Conservation (phyloP, 768 basidiomycete species). For the Xanthoconium purpureum region DNA sequence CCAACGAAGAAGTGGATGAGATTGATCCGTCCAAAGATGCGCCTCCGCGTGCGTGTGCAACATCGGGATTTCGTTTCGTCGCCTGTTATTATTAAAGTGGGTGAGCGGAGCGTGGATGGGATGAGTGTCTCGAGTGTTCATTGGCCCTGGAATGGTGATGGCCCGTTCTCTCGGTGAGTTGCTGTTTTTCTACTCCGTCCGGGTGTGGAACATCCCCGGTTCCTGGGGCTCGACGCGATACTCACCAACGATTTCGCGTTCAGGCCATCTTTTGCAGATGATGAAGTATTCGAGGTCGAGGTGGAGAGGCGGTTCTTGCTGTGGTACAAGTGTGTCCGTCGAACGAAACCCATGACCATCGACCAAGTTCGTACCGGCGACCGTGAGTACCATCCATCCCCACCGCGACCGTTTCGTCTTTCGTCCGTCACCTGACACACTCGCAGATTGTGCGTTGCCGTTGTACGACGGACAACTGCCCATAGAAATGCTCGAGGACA, state of each 20-base stretch:
- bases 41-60: slow-evolving; percentile 17
- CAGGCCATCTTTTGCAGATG: slow-evolving; percentile 16
- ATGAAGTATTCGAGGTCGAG: slow-evolving; percentile 17
- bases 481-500: slow-evolving; percentile 13
- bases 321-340: slow-evolving; percentile 26
- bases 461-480: slow-evolving; percentile 16
- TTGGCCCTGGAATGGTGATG: slow-evolving; percentile 19
- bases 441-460: slow-evolving; percentile 19
- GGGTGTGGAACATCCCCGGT: too few relatives aligned
- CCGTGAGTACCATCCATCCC: slow-evolving; percentile 5
- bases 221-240: background rate
- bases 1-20: slow-evolving; percentile 21
- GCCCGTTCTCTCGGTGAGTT: slow-evolving; percentile 15
- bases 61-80: slow-evolving; percentile 15
- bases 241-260: background rate
- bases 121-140: background rate
- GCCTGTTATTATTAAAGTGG: background rate
- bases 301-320: slow-evolving; percentile 20
- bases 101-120: background rate
- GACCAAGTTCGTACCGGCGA: slow-evolving; percentile 22
- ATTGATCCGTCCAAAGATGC: slow-evolving; percentile 18
- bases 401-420: background rate
- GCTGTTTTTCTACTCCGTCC: background rate
- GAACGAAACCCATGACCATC: slow-evolving; percentile 16
- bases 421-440: background rate